Evolutionary conservation across 148 eudicot species (phyloP).

Genomic region (Silene uniflora): DNA sequence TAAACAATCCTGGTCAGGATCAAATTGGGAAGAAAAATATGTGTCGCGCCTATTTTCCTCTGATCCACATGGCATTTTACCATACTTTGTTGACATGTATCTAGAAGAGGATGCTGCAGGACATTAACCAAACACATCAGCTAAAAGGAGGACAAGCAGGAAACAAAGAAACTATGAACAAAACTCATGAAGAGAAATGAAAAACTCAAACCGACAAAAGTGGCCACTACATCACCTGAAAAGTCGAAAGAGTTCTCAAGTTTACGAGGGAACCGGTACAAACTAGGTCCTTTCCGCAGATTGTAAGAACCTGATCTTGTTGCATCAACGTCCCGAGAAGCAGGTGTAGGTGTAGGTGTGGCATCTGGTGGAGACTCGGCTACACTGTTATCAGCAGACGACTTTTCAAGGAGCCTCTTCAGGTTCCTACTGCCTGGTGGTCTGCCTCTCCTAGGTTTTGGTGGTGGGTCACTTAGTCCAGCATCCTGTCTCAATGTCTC

Average conservation of each 20-base stretch:
- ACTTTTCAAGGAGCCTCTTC: slow-evolving; percentile 46
- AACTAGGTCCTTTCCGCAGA: slow-evolving; percentile 58
- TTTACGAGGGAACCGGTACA: slow-evolving; percentile 45
- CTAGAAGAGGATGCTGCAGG: slow-evolving; percentile 54
- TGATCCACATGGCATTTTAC: slow-evolving; percentile 43
- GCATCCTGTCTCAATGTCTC: slow-evolving; percentile 66
- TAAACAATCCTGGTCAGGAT: slow-evolving; percentile 37
- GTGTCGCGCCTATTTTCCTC: slow-evolving; percentile 78
- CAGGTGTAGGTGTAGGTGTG: slow-evolving; percentile 28
- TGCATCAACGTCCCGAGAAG: slow-evolving; percentile 45
- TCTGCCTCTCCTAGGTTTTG: slow-evolving; percentile 75
- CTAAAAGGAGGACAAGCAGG: not conserved
- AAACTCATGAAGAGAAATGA: not conserved
- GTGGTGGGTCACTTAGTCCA: slow-evolving; percentile 56
- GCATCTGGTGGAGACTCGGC: slow-evolving; percentile 51
- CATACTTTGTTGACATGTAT: slow-evolving; percentile 49
- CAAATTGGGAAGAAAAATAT: slow-evolving; percentile 39
- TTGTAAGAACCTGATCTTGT: slow-evolving; percentile 52
- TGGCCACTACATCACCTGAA: slow-evolving; percentile 43
- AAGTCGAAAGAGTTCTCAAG: slow-evolving; percentile 50
- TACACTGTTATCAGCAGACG: slow-evolving; percentile 49
- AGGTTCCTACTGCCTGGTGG: slow-evolving; percentile 59
- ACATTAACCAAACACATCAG: slow-evolving; percentile 9
- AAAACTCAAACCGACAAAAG: not conserved
- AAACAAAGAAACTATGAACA: not conserved